phyloP scores from a whole-genome alignment of 495 filamentous ascomycete species.

The Aspergillus kassunensis region DNA sequence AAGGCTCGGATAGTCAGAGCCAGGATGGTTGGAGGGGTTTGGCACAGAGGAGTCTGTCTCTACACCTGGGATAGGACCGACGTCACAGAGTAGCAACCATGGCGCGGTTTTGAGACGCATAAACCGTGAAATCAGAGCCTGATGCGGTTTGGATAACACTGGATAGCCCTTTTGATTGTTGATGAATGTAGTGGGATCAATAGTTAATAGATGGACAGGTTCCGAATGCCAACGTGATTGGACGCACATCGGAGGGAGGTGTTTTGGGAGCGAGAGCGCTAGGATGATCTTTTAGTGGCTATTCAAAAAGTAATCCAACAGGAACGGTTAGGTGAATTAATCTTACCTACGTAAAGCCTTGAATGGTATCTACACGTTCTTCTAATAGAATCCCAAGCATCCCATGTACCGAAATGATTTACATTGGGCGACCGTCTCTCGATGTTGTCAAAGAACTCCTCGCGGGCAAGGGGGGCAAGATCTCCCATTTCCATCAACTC shows the following conservation, averaged over 20 bases:
- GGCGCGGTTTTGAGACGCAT: conserved; percentile 78
- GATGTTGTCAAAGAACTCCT: conserved; percentile 43
- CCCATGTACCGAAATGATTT: conserved; percentile 78
- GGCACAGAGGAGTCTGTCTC: conserved; percentile 35
- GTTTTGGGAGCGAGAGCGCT: conserved; percentile 79
- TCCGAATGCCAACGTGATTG: conserved; percentile 94
- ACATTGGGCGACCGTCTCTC: conserved; percentile 35
- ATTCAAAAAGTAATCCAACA: background rate
- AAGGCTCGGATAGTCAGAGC: conserved; percentile 61
- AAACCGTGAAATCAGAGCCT: conserved; percentile 71
- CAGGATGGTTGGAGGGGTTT: conserved; percentile 32
- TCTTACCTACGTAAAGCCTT: conserved; percentile 83
- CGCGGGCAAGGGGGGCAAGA: conserved; percentile 54
- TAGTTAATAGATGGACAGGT: conserved; percentile 73
- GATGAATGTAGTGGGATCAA: conserved; percentile 65
- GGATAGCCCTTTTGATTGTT: conserved; percentile 77
- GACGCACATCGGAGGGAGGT: conserved; percentile 66
- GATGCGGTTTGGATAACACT: conserved; percentile 75
- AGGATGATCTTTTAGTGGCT: conserved; percentile 16
- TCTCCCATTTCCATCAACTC: conserved; percentile 53
- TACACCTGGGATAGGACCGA: conserved; percentile 61
- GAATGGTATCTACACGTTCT: conserved; percentile 80
- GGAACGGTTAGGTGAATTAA: conserved; percentile 5
- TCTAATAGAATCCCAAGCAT: conserved; percentile 87
- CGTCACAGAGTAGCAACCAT: conserved; percentile 76